Base-by-base conservation (phyloP, 139 green algal genomes). In the Asterochloris sp. region DNA sequence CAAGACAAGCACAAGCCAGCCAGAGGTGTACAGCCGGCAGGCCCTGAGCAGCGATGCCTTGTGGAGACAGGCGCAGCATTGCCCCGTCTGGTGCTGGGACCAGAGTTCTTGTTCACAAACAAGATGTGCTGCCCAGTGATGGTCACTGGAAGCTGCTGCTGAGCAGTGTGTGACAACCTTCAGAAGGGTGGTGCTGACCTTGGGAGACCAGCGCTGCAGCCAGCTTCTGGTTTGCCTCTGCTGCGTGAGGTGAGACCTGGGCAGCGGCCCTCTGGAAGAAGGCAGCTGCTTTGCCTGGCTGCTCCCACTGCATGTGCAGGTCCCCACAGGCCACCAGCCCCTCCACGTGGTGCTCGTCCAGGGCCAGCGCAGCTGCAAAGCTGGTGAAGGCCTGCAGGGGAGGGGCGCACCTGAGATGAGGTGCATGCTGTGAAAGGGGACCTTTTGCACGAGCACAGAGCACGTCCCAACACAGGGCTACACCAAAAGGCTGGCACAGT, bases 121-220 rank as follows among this genome's bases (percentile, higher is more conserved):
- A 54, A 6, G 38, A 54, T 54, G 38, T 54, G 38, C 4, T 54
- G 38, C 38, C 38, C 38, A 54, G 38, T 6, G 38, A 54, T 54
- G 38, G 38, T 54, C 38, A 54, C 38, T 54, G 38, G 6, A 2
- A 54, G 38, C 6, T 54, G 38, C 38, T 54, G 38, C 38, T 54
- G 38, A 10, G 38, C 38, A 10, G 38, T 54, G 38, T 54, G 38
- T 6, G 38, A 54, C 4, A 54, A 54, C 38, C 6, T 54, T 54
- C n/a, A n/a, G n/a, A 6, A 54, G 38, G 38, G 38, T 54, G 38
- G 38, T 6, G 54, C 77, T 80, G 15, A 90, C 87, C 95, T 13
- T 97, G n/a, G 83, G 98, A 95, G 21, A 91, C 98, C 8, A 98
- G 89, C 62, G 94, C 90, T 15, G 91, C 85, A 9, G 94, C 95